Conservation (phyloP, 2,329 filamentous ascomycete species). For the Botrytis paeoniae region DNA sequence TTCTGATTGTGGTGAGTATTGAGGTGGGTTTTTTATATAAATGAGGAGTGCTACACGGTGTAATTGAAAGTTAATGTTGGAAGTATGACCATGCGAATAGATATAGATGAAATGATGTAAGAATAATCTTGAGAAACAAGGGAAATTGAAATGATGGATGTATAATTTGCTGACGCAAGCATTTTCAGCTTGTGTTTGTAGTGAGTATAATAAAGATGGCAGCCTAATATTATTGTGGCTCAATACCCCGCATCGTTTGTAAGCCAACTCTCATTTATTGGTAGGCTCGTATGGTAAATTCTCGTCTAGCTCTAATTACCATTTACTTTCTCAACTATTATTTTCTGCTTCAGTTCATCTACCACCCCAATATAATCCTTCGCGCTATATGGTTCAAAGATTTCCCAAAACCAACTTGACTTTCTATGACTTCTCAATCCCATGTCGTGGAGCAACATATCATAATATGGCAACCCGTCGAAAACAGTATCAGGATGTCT, state of each 20-base stretch:
- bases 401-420: slow-evolving; percentile 40
- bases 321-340: not conserved
- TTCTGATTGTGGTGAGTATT: not conserved
- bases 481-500: slow-evolving; percentile 70
- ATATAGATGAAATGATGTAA: not conserved
- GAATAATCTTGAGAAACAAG: not conserved
- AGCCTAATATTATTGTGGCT: slow-evolving; percentile 4
- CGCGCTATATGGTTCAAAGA: slow-evolving; percentile 46
- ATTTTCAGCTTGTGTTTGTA: not conserved
- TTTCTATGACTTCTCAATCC: slow-evolving; percentile 58
- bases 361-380: slow-evolving; percentile 46
- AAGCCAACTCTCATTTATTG: slow-evolving; percentile 1
- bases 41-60: not conserved
- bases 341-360: slow-evolving; percentile 40
- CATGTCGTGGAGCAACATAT: slow-evolving; percentile 64
- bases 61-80: not conserved
- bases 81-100: not conserved
- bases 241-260: not conserved
- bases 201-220: not conserved
- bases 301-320: slow-evolving; percentile 31
- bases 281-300: not conserved
- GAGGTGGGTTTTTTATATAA: not conserved
- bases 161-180: slow-evolving; percentile 10
- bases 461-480: slow-evolving; percentile 71
- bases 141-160: not conserved